Evolutionary conservation across 768 basidiomycete genomes (phyloP).

Genomic region (Termitomyces sp.): DNA sequence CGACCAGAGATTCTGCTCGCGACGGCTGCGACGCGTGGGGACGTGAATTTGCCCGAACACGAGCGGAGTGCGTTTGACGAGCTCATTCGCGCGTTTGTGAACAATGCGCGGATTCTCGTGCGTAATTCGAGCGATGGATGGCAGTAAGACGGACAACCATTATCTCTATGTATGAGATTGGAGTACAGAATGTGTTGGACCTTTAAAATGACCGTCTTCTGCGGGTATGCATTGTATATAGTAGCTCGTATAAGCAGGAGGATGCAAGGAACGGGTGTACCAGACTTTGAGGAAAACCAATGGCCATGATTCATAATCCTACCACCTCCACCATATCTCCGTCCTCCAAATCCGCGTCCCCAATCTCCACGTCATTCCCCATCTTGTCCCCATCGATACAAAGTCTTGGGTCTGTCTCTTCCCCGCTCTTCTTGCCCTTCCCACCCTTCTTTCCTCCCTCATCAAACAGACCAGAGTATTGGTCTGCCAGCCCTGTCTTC

Average conservation of each 20-base stretch:
- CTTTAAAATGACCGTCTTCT: background rate
- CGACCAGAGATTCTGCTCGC: constrained; percentile 69
- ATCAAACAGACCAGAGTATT: constrained; percentile 41
- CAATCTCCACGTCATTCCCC: constrained; percentile 55
- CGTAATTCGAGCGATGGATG: constrained; percentile 66
- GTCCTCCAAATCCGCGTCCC: constrained; percentile 71
- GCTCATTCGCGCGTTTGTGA: constrained; percentile 87
- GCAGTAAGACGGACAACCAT: constrained; percentile 25
- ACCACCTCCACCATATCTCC: constrained; percentile 78
- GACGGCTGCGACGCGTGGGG: constrained; percentile 66
- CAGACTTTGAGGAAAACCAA: background rate
- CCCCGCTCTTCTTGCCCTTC: constrained; percentile 6
- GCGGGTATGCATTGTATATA: constrained; percentile 10
- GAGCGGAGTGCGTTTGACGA: constrained; percentile 85
- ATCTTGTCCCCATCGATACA: constrained; percentile 73
- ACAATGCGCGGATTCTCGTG: constrained; percentile 86
- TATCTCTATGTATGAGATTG: background rate
- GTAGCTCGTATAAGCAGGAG: constrained; percentile 1
- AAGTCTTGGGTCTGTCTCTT: constrained; percentile 43
- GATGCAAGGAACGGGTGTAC: background rate
- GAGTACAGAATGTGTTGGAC: constrained; percentile 1
- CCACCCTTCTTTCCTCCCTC: constrained; percentile 28
- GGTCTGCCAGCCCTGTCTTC: constrained; percentile 56
- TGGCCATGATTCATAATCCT: constrained; percentile 38
- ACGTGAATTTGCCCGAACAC: constrained; percentile 53